phyloP scores from a whole-genome alignment of 257 asterid genomes.

The Salvia miltiorrhiza region DNA sequence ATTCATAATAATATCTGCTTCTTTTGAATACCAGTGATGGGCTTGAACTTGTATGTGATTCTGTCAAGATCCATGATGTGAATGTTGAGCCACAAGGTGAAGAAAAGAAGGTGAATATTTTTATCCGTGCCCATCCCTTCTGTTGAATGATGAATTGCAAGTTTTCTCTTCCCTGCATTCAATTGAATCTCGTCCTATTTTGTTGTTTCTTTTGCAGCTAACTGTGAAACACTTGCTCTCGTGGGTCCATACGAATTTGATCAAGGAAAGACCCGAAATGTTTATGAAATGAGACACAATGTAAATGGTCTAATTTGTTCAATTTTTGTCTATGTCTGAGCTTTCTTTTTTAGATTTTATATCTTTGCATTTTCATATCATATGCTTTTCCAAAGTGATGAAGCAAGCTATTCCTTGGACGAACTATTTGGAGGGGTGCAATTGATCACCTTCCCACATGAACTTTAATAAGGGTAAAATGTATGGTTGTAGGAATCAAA shows the following conservation, averaged over 20 bases:
- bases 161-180: not conserved
- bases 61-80: conserved; percentile 77
- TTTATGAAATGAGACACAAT: conserved; percentile 94
- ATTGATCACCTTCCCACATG: not conserved
- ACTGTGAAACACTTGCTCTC: conserved; percentile 77
- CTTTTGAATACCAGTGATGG: conserved; percentile 75
- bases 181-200: conserved; percentile 13
- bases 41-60: conserved; percentile 85
- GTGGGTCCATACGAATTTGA: conserved; percentile 85
- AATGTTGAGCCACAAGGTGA: conserved; percentile 54
- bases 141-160: not conserved
- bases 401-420: no score
- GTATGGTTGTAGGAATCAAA: not conserved
- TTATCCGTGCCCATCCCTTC: not conserved
- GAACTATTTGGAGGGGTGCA: not conserved
- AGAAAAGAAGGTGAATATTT: conserved; percentile 51
- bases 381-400: no score
- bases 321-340: not conserved
- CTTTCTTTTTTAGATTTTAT: no score
- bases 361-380: no score
- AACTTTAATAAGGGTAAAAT: not conserved
- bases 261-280: conserved; percentile 99
- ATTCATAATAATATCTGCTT: no score
- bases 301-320: conserved; percentile 59
- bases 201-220: conserved; percentile 41